A percentile compares a stretch with the other conserved stretches of the same genome.
phyloP scores from a whole-genome alignment of 805 yeast species.

The Wickerhamomyces mucosus region DNA sequence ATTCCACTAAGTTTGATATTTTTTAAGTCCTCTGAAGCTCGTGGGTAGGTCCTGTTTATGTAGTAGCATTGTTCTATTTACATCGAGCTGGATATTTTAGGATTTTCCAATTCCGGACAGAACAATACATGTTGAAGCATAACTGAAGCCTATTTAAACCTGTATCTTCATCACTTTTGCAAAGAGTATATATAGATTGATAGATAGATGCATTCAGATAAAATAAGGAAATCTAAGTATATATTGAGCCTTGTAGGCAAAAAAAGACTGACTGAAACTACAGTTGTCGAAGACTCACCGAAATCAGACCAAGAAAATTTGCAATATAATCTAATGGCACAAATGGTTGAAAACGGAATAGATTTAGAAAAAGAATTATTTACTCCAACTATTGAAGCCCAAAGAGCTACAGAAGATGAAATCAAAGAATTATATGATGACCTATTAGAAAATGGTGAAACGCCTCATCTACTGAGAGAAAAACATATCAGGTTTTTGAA shows the following conservation, averaged over 20 bases:
- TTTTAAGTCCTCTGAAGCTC: too few species aligned
- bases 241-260: constrained; percentile 7
- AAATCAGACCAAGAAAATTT: not conserved
- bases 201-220: not conserved
- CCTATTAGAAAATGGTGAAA: constrained; percentile 10
- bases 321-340: constrained; percentile 10
- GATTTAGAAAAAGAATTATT: constrained; percentile 20
- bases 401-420: constrained; percentile 22
- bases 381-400: constrained; percentile 28
- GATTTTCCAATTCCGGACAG: too few species aligned
- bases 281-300: not conserved
- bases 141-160: too few species aligned
- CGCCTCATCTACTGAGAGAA: constrained; percentile 7
- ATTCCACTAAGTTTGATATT: too few species aligned
- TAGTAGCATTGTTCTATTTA: too few species aligned
- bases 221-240: not conserved
- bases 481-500: constrained; percentile 13
- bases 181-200: not conserved
- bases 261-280: constrained; percentile 3
- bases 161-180: too few species aligned
- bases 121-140: too few species aligned
- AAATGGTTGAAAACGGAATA: constrained; percentile 8
- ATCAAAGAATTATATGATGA: constrained; percentile 25
- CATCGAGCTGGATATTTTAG: too few species aligned
- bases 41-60: too few species aligned